These are phyloP conservation scores for Angomonas deanei DNA, from an alignment of 208 protist genomes.

Conservation along the genomic window DNA sequence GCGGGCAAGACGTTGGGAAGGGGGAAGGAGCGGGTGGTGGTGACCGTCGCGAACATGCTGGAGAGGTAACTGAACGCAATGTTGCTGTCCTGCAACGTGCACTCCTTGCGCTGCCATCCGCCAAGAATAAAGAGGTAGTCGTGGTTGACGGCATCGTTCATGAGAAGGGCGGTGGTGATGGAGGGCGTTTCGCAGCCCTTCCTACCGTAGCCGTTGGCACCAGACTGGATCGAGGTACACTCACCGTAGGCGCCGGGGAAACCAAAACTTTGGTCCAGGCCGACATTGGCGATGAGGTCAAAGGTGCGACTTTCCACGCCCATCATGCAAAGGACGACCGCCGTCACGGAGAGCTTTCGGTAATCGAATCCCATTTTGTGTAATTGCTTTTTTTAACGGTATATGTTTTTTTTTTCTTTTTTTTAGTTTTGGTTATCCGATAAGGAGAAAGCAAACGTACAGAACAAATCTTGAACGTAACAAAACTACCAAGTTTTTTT, in stretches of 20 bases:
- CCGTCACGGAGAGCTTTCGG: too few relatives aligned
- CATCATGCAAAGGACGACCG: too few relatives aligned
- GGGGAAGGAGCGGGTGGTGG: not conserved
- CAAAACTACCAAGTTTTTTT: too few relatives aligned
- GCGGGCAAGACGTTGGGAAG: not conserved
- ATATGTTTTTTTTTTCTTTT: not conserved
- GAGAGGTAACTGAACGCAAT: not conserved
- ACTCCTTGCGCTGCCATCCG: conserved; percentile 26
- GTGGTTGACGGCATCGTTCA: not conserved
- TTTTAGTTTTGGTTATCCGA: not conserved
- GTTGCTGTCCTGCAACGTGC: not conserved
- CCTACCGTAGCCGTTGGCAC: conserved; percentile 8
- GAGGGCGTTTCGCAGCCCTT: conserved; percentile 25
- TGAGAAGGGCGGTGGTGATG: conserved; percentile 16
- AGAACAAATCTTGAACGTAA: too few relatives aligned
- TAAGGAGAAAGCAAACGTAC: not conserved
- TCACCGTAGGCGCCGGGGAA: conserved; percentile 9
- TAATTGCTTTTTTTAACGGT: too few relatives aligned
- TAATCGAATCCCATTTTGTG: too few relatives aligned
- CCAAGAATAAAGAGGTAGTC: conserved; percentile 21
- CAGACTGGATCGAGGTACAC: not conserved
- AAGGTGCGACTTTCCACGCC: not conserved
- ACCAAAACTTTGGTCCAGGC: not conserved
- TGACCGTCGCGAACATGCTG: not conserved
- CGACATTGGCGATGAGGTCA: not conserved